Evolutionary conservation across 805 yeast genomes (phyloP).

Genomic region (Cyberlindnera saturnus): DNA sequence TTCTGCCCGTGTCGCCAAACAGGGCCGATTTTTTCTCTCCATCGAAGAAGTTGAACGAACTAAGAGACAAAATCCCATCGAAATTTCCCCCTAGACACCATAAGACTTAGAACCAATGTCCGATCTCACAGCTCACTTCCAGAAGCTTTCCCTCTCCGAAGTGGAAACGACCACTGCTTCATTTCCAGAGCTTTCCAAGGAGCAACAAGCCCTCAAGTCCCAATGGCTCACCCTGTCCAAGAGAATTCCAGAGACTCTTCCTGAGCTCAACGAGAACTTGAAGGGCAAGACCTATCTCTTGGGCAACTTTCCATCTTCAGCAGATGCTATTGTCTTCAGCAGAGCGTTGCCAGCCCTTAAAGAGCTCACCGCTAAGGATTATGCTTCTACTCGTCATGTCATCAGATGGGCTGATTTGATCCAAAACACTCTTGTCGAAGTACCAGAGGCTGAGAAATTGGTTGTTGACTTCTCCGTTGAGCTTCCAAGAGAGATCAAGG

Average conservation of each 20-base stretch:
- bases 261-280: constrained; percentile 63
- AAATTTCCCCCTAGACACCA: no score
- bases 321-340: constrained; percentile 67
- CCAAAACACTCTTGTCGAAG: constrained; percentile 58
- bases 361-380: constrained; percentile 46
- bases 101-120: constrained; percentile 17
- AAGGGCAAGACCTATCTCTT: constrained; percentile 65
- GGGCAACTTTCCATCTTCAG: constrained; percentile 58
- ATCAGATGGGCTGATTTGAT: constrained; percentile 89
- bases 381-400: constrained; percentile 71
- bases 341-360: constrained; percentile 53
- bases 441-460: constrained; percentile 49
- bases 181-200: constrained; percentile 24
- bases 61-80: no score
- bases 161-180: constrained; percentile 18
- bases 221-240: constrained; percentile 77
- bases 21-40: neutral
- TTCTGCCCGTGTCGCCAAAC: constrained; percentile 1
- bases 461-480: constrained; percentile 52
- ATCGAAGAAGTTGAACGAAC: no score
- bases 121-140: constrained; percentile 25
- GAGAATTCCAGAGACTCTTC: constrained; percentile 47
- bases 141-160: constrained; percentile 23
- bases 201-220: constrained; percentile 65
- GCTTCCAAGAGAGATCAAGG: constrained; percentile 70